A percentile compares a stretch with the other conserved stretches of the same genome.
These are phyloP conservation scores for Jamesozyma gamospora DNA, from an alignment of 805 yeast species.

Conservation along the genomic window DNA sequence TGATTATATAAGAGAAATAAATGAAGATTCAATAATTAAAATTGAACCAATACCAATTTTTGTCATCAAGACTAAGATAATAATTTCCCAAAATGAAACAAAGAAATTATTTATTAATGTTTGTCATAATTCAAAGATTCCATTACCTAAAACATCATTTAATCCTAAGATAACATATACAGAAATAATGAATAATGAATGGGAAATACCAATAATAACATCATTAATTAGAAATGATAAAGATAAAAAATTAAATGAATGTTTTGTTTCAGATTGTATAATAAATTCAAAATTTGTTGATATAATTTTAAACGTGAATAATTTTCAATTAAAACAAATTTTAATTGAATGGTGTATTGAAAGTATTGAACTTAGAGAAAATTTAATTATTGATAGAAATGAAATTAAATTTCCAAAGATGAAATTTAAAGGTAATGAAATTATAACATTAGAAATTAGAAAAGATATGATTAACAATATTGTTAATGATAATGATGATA, in stretches of 20 bases:
- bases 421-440: constrained; percentile 50
- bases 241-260: constrained; percentile 62
- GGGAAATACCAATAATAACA: constrained; percentile 80
- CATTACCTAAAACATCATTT: constrained; percentile 47
- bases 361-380: constrained; percentile 51
- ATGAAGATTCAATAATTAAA: constrained; percentile 12
- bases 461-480: constrained; percentile 26
- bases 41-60: constrained; percentile 56
- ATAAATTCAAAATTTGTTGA: constrained; percentile 34
- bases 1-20: constrained; percentile 10
- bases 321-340: constrained; percentile 51
- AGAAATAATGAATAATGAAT: constrained; percentile 54
- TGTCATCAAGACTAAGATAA: constrained; percentile 57
- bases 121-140: constrained; percentile 57
- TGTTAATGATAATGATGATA: constrained; percentile 31
- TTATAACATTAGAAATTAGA: constrained; percentile 32
- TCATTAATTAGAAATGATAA: constrained; percentile 42
- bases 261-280: constrained; percentile 72
- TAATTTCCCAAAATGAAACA: constrained; percentile 29
- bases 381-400: constrained; percentile 49
- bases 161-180: constrained; percentile 51
- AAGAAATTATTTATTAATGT: constrained; percentile 68
- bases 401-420: constrained; percentile 57
- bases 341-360: constrained; percentile 79
- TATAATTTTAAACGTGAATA: constrained; percentile 42